phyloP scores from a whole-genome alignment of 148 eudicot species.

The Beta vulgaris region DNA sequence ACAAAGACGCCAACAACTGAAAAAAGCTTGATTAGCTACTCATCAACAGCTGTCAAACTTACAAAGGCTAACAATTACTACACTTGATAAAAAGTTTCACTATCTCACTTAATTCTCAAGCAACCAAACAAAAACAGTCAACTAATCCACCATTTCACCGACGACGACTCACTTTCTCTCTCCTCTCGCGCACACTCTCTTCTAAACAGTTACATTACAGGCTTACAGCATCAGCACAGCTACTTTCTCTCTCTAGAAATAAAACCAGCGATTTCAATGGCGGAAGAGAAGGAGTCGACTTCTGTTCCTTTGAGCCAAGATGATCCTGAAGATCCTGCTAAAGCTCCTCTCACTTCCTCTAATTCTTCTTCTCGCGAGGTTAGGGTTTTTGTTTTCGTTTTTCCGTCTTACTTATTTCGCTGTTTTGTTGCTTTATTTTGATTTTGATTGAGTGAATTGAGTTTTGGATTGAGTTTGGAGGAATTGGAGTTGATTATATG shows the following conservation, averaged over 20 bases:
- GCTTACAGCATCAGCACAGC: not conserved
- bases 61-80: not conserved
- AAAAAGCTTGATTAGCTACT: too few species aligned
- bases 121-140: too few species aligned
- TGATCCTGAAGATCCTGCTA: slow-evolving; percentile 52
- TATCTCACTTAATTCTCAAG: not conserved
- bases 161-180: not conserved
- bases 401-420: not conserved
- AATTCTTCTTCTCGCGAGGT: slow-evolving; percentile 57
- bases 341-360: slow-evolving; percentile 40
- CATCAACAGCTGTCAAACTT: not conserved
- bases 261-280: slow-evolving; percentile 22
- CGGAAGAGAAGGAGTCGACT: slow-evolving; percentile 52
- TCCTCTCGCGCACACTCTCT: not conserved
- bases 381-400: not conserved
- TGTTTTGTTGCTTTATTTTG: not conserved
- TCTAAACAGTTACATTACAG: not conserved
- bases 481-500: too few species aligned
- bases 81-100: not conserved
- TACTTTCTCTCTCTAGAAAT: not conserved
- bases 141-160: too few species aligned
- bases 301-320: slow-evolving; percentile 44
- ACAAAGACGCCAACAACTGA: too few species aligned
- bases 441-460: not conserved
- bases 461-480: not conserved